A percentile compares a stretch with the other conserved stretches of the same genome.
These are phyloP conservation scores for Pythium guiyangense DNA, from an alignment of 352 stramenopile species.

Conservation along the genomic window DNA sequence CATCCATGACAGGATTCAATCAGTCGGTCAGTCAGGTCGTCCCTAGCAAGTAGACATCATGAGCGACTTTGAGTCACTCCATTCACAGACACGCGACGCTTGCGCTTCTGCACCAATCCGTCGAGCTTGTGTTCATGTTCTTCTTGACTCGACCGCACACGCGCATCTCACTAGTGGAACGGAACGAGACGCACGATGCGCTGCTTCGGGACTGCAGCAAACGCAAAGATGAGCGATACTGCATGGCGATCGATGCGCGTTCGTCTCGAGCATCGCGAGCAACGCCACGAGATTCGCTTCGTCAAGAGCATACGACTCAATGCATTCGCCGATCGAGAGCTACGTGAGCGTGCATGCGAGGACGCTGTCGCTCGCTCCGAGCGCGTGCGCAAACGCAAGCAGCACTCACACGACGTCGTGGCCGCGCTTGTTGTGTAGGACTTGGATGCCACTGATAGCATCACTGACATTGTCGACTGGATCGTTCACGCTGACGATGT, in stretches of 20 bases:
- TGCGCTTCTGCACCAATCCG: no score
- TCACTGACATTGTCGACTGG: background rate
- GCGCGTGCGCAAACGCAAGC: constrained; percentile 4
- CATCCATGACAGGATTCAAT: no score
- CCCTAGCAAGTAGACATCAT: no score
- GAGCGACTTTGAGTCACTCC: no score
- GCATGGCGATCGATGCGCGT: constrained; percentile 13
- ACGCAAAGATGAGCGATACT: no score
- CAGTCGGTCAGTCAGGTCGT: no score
- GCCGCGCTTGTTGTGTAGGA: background rate
- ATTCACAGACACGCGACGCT: no score
- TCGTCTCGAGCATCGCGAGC: constrained; percentile 12
- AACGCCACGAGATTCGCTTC: constrained; percentile 15
- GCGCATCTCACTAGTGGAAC: constrained; percentile 3
- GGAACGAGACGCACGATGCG: constrained; percentile 11
- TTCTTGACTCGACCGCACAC: no score
- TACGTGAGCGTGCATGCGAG: constrained; percentile 3
- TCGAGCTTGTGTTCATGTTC: no score
- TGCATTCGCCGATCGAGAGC: constrained; percentile 13
- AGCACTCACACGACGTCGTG: constrained; percentile 10
- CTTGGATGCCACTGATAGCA: no score
- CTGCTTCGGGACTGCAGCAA: constrained; percentile 10
- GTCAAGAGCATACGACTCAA: constrained; percentile 19
- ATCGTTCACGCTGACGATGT: background rate
- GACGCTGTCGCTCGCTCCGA: no score